phyloP scores from a whole-genome alignment of 352 stramenopile species.

The Phytophthora citricola region DNA sequence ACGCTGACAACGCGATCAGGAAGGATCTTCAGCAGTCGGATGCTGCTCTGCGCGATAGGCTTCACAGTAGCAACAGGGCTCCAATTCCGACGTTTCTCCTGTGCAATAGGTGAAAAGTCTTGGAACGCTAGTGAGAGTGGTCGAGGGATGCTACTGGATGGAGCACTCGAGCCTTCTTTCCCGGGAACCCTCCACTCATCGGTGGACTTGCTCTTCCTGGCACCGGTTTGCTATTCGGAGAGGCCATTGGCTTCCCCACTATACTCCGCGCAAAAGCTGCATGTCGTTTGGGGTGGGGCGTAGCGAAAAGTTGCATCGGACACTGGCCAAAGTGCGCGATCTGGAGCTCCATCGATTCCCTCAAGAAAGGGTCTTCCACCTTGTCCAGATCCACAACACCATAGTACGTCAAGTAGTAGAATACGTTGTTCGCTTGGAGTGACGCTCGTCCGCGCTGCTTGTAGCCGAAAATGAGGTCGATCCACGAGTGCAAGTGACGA shows the following conservation, averaged over 20 bases:
- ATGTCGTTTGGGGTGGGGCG: slow-evolving; percentile 73
- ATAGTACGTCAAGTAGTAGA: slow-evolving; percentile 94
- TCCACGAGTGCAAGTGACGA: slow-evolving; percentile 97
- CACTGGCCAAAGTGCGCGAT: slow-evolving; percentile 99
- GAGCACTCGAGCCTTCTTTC: slow-evolving; percentile 9
- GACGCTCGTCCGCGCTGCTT: slow-evolving; percentile 97
- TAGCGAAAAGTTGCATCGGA: slow-evolving; percentile 94
- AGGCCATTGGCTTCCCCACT: slow-evolving; percentile 19
- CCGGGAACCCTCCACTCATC: slow-evolving; percentile 11
- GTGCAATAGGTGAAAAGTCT: slow-evolving; percentile 53
- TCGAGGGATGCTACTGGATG: slow-evolving; percentile 42
- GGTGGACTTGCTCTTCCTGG: slow-evolving; percentile 26
- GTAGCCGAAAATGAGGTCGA: slow-evolving; percentile 99
- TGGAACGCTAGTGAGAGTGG: slow-evolving; percentile 75
- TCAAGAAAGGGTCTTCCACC: slow-evolving; percentile 94
- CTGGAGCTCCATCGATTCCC: slow-evolving; percentile 96
- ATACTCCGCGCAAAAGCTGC: slow-evolving; percentile 36
- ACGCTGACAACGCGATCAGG: slow-evolving; percentile 80
- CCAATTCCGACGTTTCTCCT: slow-evolving; percentile 69
- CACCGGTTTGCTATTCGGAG: slow-evolving; percentile 14
- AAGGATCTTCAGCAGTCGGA: slow-evolving; percentile 76
- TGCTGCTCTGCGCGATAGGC: slow-evolving; percentile 58
- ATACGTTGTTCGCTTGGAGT: slow-evolving; percentile 96
- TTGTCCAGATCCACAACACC: slow-evolving; percentile 96
- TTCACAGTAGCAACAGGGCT: slow-evolving; percentile 68